Percentiles rank a stretch among this genome's conserved stretches.
phyloP scores from a whole-genome alignment of 768 basidiomycete species.

The Lanmaoa pseudosensibilis region DNA sequence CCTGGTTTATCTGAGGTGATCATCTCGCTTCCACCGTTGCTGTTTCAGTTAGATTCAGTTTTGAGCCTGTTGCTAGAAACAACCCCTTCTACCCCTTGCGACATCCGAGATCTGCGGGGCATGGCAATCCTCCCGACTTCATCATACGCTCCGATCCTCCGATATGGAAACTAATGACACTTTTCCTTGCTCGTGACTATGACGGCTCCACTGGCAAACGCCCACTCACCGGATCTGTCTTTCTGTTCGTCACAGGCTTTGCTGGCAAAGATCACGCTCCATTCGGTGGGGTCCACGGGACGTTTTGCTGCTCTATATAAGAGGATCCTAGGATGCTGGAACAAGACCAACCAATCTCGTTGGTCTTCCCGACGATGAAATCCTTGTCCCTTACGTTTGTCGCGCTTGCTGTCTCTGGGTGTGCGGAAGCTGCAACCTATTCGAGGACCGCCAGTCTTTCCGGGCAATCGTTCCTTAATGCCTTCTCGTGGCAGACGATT shows the following conservation, averaged over 20 bases:
- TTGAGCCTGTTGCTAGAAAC: background rate
- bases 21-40: too few species aligned
- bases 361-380: slow-evolving; percentile 1
- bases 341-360: background rate
- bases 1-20: background rate
- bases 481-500: slow-evolving; percentile 29
- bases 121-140: background rate
- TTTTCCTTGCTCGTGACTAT: background rate
- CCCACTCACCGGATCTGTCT: background rate
- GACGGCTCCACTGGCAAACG: background rate
- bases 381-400: slow-evolving; percentile 2
- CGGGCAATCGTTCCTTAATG: slow-evolving; percentile 50
- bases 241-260: background rate
- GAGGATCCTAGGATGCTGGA: background rate
- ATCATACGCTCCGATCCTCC: background rate
- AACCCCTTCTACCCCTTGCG: background rate
- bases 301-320: slow-evolving; percentile 10
- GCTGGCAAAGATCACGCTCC: slow-evolving; percentile 3
- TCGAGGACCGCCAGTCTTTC: slow-evolving; percentile 42
- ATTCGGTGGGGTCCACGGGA: background rate
- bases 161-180: background rate
- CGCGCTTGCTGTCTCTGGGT: slow-evolving; percentile 5
- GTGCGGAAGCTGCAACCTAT: slow-evolving; percentile 44
- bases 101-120: background rate
- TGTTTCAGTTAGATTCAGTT: background rate